phyloP scores from a whole-genome alignment of 2,329 filamentous ascomycete species.

The Furcasterigmium sp. region DNA sequence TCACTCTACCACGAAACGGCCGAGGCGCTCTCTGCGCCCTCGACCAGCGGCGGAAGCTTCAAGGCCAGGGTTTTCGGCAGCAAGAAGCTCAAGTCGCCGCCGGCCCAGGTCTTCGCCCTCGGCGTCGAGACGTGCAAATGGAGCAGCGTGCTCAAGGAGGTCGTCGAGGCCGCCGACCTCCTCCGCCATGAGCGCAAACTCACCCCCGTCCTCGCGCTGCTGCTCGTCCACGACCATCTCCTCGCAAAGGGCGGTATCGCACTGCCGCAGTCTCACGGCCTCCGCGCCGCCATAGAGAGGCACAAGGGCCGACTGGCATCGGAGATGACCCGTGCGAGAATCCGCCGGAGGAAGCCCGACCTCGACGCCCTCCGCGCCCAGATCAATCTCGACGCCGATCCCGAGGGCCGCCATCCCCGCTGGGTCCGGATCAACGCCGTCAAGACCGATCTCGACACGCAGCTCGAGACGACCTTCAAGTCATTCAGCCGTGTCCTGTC shows the following conservation, averaged over 20 bases:
- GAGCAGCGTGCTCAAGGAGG: conserved; percentile 78
- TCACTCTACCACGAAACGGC: conserved; percentile 94
- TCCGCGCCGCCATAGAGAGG: conserved; percentile 68
- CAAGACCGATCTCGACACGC: conserved; percentile 62
- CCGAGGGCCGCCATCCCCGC: conserved; percentile 64
- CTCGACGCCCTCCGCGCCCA: conserved; percentile 60
- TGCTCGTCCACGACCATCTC: conserved; percentile 82
- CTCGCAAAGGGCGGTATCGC: conserved; percentile 78
- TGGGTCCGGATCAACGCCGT: conserved; percentile 89
- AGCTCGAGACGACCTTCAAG: conserved; percentile 71
- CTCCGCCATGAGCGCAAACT: conserved; percentile 83
- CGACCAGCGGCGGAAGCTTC: conserved; percentile 71
- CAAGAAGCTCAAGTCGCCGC: conserved; percentile 69
- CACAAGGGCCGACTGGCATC: conserved; percentile 78
- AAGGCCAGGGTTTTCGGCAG: conserved; percentile 79
- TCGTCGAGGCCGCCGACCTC: conserved; percentile 77
- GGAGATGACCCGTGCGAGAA: conserved; percentile 74
- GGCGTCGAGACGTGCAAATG: conserved; percentile 87
- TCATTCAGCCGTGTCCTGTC: conserved; percentile 51
- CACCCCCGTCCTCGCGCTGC: conserved; percentile 70
- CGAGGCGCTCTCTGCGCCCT: conserved; percentile 59
- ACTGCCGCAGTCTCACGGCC: conserved; percentile 71
- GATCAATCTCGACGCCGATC: conserved; percentile 46
- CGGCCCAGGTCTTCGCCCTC: conserved; percentile 80
- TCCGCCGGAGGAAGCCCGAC: conserved; percentile 65